Evolutionary conservation across 2,329 filamentous ascomycete genomes (phyloP).

Genomic region (Exserohilum turcica): DNA sequence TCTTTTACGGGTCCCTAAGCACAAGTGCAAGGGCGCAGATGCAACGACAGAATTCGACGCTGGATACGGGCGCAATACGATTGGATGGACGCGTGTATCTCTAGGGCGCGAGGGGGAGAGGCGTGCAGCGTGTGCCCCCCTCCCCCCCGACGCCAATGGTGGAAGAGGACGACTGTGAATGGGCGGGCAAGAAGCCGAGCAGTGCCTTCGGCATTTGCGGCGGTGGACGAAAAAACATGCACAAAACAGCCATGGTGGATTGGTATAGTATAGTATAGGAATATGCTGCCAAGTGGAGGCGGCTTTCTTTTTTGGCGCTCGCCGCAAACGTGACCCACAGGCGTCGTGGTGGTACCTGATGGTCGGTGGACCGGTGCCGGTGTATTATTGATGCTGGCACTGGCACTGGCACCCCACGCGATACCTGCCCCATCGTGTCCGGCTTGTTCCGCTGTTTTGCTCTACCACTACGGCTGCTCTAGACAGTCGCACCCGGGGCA

Average conservation of each 20-base stretch:
- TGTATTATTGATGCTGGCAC: constrained; percentile 2
- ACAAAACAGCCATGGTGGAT: no score
- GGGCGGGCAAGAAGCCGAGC: no score
- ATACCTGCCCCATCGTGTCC: background rate
- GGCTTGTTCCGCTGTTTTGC: background rate
- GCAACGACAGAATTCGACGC: no score
- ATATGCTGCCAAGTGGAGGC: no score
- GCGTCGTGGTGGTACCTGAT: constrained; percentile 41
- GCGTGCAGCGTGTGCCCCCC: constrained; percentile 5
- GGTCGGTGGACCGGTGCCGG: constrained; percentile 25
- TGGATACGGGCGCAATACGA: constrained; percentile 1
- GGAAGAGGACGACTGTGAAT: background rate
- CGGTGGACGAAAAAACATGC: constrained; percentile 23
- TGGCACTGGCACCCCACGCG: constrained; percentile 32
- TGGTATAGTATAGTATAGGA: no score
- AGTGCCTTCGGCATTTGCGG: constrained; percentile 33
- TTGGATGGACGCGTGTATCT: background rate
- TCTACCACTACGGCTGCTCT: no score
- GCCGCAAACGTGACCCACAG: constrained; percentile 13
- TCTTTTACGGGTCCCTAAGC: constrained; percentile 18
- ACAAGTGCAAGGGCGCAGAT: background rate
- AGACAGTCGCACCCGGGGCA: background rate
- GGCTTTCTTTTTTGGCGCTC: constrained; percentile 38
- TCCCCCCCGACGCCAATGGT: background rate
- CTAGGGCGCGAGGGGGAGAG: no score